A percentile compares a stretch with the other conserved stretches of the same genome.
These are phyloP conservation scores for Helicocarpus griseus DNA, from an alignment of 2,329 filamentous ascomycete species.

Conservation along the genomic window DNA sequence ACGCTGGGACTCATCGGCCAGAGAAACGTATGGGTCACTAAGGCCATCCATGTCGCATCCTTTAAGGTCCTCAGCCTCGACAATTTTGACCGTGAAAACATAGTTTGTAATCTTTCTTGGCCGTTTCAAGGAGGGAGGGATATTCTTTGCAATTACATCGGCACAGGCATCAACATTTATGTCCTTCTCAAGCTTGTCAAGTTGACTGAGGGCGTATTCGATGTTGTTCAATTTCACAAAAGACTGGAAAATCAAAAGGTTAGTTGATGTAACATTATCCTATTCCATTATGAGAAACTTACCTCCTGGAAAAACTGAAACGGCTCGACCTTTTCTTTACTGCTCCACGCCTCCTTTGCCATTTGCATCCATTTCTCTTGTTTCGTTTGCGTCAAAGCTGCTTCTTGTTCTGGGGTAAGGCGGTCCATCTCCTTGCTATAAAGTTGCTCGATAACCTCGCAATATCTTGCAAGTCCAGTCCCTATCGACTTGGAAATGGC, in stretches of 20 bases:
- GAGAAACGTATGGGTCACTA: conserved; percentile 93
- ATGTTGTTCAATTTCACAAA: conserved; percentile 98
- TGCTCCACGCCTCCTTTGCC: conserved; percentile 86
- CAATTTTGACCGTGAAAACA: conserved; percentile 97
- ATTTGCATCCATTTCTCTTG: conserved; percentile 91
- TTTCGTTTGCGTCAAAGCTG: conserved; percentile 64
- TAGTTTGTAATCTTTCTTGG: conserved; percentile 71
- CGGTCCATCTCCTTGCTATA: conserved; percentile 92
- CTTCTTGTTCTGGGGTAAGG: conserved; percentile 76
- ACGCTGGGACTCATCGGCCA: conserved; percentile 93
- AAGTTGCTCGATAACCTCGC: conserved; percentile 75
- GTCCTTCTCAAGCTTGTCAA: conserved; percentile 79
- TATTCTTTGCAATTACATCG: conserved; percentile 63
- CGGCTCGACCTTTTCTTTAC: conserved; percentile 86
- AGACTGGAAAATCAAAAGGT: conserved; percentile 48
- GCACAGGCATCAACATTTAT: conserved; percentile 91
- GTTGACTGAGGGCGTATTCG: conserved; percentile 83
- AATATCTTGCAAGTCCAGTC: conserved; percentile 75
- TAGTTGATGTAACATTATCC: conserved; percentile 2
- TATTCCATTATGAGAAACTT: conserved; percentile 23
- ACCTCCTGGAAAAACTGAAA: conserved; percentile 95
- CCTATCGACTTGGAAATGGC: conserved; percentile 77
- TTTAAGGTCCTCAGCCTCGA: conserved; percentile 94
- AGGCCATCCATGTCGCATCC: conserved; percentile 92
- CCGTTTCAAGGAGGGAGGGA: conserved; percentile 60